phyloP scores from a whole-genome alignment of 2,329 filamentous ascomycete genomes.

The Trichoderma koningii region DNA sequence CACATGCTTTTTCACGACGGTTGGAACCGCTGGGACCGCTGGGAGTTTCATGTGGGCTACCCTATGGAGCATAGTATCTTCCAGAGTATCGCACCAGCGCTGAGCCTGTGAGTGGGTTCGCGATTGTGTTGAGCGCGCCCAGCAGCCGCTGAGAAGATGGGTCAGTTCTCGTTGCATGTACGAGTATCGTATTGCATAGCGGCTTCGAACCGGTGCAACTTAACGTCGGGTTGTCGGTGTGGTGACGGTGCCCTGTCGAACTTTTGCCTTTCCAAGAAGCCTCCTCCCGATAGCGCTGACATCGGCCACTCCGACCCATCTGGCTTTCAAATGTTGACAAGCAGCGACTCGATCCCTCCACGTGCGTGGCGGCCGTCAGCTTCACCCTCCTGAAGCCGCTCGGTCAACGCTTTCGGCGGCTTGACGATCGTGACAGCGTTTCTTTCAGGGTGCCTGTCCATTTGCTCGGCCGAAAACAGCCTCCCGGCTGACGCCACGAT shows the following conservation, averaged over 20 bases:
- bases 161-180: background rate
- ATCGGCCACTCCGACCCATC: slow-evolving; percentile 17
- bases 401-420: slow-evolving; percentile 12
- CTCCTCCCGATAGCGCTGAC: slow-evolving; percentile 14
- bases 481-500: background rate
- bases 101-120: background rate
- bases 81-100: too few species aligned
- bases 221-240: background rate
- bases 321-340: background rate
- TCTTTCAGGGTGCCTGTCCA: background rate
- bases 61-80: too few species aligned
- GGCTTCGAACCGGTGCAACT: background rate
- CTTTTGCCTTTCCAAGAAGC: background rate
- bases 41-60: too few species aligned
- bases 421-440: background rate
- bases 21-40: too few species aligned
- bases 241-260: slow-evolving; percentile 5
- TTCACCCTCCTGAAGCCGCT: slow-evolving; percentile 3
- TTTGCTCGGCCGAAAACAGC: slow-evolving; percentile 1
- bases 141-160: background rate
- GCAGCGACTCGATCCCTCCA: slow-evolving; percentile 4
- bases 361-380: slow-evolving; percentile 1
- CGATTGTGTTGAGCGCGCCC: background rate
- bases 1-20: background rate
- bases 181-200: background rate